Evolutionary conservation across 441 rosid genomes (phyloP).

Genomic region (Bocquillonia castaneifolia): DNA sequence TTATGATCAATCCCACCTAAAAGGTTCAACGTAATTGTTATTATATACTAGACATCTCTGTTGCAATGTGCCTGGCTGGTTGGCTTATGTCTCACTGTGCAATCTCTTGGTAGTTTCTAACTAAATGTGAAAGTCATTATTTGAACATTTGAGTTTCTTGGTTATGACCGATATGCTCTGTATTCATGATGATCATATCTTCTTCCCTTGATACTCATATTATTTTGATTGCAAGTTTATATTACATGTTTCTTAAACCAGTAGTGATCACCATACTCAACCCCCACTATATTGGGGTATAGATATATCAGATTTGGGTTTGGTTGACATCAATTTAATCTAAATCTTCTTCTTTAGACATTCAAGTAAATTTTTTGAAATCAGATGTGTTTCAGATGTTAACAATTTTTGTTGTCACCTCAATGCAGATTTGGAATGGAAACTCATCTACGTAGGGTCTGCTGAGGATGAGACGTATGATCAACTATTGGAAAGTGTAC

Average conservation of each 20-base stretch:
- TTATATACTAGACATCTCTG: neutral
- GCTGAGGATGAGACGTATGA: constrained; percentile 78
- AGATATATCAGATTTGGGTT: neutral
- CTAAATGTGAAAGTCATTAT: no score
- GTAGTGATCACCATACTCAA: neutral
- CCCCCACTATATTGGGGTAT: neutral
- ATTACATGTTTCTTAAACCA: neutral
- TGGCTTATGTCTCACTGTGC: neutral
- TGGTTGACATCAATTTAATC: neutral
- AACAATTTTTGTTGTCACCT: neutral
- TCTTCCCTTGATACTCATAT: neutral
- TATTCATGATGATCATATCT: neutral
- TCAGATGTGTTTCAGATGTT: constrained; percentile 1
- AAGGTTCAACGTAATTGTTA: neutral
- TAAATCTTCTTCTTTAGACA: neutral
- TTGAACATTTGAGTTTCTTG: no score
- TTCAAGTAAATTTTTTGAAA: constrained; percentile 3
- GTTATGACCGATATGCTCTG: no score
- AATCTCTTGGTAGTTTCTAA: no score
- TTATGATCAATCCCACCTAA: neutral
- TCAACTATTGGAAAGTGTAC: constrained; percentile 66
- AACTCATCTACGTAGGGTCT: constrained; percentile 73
- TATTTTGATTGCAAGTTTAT: neutral
- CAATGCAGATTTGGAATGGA: constrained; percentile 65
- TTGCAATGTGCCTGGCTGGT: neutral